These are phyloP conservation scores for Aspergillus niger DNA, from an alignment of 2,329 filamentous ascomycete species.

Conservation along the genomic window DNA sequence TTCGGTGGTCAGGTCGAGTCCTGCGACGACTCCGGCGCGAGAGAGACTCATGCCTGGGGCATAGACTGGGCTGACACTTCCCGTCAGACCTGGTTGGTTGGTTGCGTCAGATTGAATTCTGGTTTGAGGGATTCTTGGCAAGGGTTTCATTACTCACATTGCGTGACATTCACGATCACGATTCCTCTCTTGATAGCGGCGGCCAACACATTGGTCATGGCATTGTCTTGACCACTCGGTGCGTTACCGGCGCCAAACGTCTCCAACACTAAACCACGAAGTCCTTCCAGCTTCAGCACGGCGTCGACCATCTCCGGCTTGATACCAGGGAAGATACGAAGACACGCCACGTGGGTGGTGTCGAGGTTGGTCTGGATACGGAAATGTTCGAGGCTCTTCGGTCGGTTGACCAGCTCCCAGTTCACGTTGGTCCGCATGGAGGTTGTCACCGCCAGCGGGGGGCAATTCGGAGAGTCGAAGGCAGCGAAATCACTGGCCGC, in stretches of 20 bases:
- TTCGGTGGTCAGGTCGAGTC: conserved; percentile 85
- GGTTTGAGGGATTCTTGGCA: conserved; percentile 38
- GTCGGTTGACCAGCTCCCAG: conserved; percentile 75
- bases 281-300: conserved; percentile 72
- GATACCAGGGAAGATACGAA: conserved; percentile 90
- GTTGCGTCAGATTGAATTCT: conserved; percentile 21
- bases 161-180: conserved; percentile 86
- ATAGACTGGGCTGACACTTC: conserved; percentile 76
- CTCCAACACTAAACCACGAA: conserved; percentile 82
- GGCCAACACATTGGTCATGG: conserved; percentile 74
- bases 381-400: conserved; percentile 73
- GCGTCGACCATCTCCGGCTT: conserved; percentile 91
- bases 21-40: conserved; percentile 82
- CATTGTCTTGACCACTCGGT: conserved; percentile 76
- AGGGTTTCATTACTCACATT: conserved; percentile 62
- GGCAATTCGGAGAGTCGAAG: conserved; percentile 84
- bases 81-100: conserved; percentile 52
- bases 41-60: conserved; percentile 76
- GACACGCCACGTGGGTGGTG: conserved; percentile 84
- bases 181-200: conserved; percentile 77
- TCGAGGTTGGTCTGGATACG: conserved; percentile 73
- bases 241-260: conserved; percentile 94
- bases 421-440: conserved; percentile 78
- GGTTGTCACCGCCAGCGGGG: conserved; percentile 78
- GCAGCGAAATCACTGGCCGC: conserved; percentile 84